Base-by-base conservation (phyloP, 2,329 filamentous ascomycete species). In the Malbranchea zuffiana region DNA sequence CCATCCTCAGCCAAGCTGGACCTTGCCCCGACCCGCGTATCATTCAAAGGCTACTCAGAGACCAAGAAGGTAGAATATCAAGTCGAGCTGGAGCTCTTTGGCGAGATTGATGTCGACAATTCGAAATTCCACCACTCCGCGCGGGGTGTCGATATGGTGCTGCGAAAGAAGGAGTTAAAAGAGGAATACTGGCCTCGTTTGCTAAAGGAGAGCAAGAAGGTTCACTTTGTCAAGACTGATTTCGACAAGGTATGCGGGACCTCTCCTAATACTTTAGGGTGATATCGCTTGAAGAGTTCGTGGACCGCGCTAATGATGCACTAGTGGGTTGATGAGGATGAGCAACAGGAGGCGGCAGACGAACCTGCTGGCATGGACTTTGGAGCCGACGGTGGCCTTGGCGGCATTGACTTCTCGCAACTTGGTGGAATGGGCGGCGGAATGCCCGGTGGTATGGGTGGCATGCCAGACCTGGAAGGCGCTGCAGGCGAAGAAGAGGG, bases 151-250 rank as follows among this genome's bases (percentile, higher is more conserved):
- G 82, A 93, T 70, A 65, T 96, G 53, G 82, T 93, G 60, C 74
- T 98, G 62, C 77, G 84, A 66, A 98, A 98, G 82, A 95, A 95
- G 79, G 86, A 93, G 57, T 73, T 90, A 48, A 83, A 86, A 66
- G 77, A 85, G 56, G 85, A 90, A 65, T 96, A 80, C 75, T 98
- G 90, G 90, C 87, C 87, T 46, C 78, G 90, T 47, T 74, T 98
- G 55, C 73, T 95, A 60, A 95, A 95, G 78, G 83, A 88, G 43
- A 63, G 69, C 50, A 80, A 84, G 73, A 94, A 85, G 71, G 68
- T 83, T 38, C 90, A 96, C 68, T 98, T 86, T 75, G 67, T 98
- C 56, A 94, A 94, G 80, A 96, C 90, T 47, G 82, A 98, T 68
- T 98, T 98, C 54, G 87, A 95, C 71, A 95, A 94, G 81, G 77